Evolutionary conservation across 106 monocot species (phyloP).

Genomic region (Dactylorhiza incarnata): DNA sequence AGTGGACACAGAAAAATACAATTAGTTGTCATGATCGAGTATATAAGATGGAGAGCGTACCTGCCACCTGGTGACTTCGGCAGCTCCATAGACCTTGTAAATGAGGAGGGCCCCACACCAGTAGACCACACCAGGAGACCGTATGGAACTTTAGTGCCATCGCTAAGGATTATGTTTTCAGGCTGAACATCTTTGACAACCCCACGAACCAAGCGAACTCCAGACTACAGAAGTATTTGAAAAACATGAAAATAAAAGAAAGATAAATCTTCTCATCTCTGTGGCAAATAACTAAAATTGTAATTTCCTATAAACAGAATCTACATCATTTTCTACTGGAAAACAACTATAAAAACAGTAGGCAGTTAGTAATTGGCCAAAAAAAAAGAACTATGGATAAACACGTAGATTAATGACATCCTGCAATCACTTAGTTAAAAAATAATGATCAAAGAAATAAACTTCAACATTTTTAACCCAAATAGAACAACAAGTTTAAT

Average conservation of each 20-base stretch:
- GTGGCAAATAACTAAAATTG: too few relatives aligned
- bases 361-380: too few relatives aligned
- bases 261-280: too few relatives aligned
- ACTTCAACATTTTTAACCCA: too few relatives aligned
- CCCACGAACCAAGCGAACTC: conserved; percentile 79
- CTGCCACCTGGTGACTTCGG: conserved; percentile 94
- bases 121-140: conserved; percentile 98
- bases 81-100: conserved; percentile 49
- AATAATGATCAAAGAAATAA: too few relatives aligned
- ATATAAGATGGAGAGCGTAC: conserved; percentile 21
- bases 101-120: conserved; percentile 86
- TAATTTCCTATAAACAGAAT: too few relatives aligned
- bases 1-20: background rate
- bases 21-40: background rate
- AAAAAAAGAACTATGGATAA: too few relatives aligned
- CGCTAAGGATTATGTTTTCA: conserved; percentile 59
- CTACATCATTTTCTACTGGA: too few relatives aligned
- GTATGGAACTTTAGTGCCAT: conserved; percentile 89
- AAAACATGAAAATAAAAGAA: background rate
- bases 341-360: too few relatives aligned
- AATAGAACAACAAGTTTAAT: too few relatives aligned
- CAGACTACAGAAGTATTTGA: conserved; percentile 39
- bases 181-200: conserved; percentile 78
- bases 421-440: too few relatives aligned
- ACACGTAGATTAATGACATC: too few relatives aligned